Conservation (phyloP, 1,284 basidiomycete genomes). For the Apiotrichum siamense region DNA sequence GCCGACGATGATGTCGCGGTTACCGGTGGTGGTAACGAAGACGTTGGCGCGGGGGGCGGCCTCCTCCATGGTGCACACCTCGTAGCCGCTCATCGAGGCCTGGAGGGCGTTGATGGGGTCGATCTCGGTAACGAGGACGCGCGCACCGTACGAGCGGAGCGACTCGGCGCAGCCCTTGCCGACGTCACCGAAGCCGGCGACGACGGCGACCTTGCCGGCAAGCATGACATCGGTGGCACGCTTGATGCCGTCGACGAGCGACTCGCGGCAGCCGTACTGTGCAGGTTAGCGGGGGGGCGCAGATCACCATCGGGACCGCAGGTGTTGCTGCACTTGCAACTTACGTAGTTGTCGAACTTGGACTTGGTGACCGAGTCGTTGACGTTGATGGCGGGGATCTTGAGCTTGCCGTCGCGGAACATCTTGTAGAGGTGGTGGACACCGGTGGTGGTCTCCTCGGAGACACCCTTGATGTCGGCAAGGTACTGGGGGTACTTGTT, state of each 20-base stretch:
- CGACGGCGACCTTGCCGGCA: conserved; percentile 97
- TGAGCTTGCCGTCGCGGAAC: conserved; percentile 91
- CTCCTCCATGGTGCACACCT: conserved; percentile 98
- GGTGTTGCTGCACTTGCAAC: conserved; percentile 1
- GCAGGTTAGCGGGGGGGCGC: no score
- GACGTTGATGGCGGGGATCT: conserved; percentile 99
- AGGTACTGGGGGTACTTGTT: conserved; percentile 92
- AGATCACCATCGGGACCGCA: not conserved
- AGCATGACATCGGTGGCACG: conserved; percentile 99
- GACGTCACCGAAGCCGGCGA: conserved; percentile 98
- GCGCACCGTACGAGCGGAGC: conserved; percentile 90
- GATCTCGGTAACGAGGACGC: conserved; percentile 95
- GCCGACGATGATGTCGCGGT: conserved; percentile 93
- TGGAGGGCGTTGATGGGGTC: conserved; percentile 99
- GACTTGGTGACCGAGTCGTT: conserved; percentile 99
- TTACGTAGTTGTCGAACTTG: conserved; percentile 72
- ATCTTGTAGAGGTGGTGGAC: conserved; percentile 99
- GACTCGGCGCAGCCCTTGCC: conserved; percentile 99
- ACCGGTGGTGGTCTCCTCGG: conserved; percentile 99
- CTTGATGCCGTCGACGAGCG: conserved; percentile 99
- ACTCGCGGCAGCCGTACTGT: conserved; percentile 98
- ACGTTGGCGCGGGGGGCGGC: conserved; percentile 82
- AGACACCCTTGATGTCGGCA: conserved; percentile 78
- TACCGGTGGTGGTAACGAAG: conserved; percentile 98
- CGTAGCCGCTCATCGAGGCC: conserved; percentile 98